Conservation (phyloP, 176 grass and related monocot species). For the Phoenix dactylifera region DNA sequence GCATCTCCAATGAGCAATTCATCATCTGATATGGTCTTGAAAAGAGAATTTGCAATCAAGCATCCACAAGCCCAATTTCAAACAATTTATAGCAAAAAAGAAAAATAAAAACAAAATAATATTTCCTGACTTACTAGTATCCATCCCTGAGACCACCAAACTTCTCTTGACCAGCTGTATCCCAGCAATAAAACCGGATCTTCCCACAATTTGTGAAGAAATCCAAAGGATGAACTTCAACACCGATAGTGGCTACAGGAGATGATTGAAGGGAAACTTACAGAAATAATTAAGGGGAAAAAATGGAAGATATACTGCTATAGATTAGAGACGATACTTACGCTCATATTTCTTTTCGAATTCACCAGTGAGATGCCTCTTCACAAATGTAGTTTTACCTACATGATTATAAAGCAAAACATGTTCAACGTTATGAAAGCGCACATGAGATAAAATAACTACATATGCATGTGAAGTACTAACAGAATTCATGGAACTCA, state of each 20-base stretch:
- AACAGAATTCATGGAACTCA: too few species aligned
- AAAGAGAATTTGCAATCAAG: neutral
- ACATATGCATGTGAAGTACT: too few species aligned
- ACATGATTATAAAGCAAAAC: constrained; percentile 6
- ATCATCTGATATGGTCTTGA: too few species aligned
- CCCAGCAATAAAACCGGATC: constrained; percentile 17
- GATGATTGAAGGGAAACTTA: too few species aligned
- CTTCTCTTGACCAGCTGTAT: constrained; percentile 17
- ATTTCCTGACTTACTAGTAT: constrained; percentile 4
- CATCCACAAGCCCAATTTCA: neutral
- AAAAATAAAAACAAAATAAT: neutral
- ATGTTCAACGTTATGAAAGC: too few species aligned
- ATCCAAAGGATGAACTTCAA: constrained; percentile 11
- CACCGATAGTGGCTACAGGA: constrained; percentile 14
- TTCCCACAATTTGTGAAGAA: constrained; percentile 25
- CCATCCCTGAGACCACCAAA: constrained; percentile 17
- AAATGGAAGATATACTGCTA: too few species aligned
- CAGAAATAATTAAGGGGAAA: too few species aligned
- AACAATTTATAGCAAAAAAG: neutral
- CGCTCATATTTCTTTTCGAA: constrained; percentile 46
- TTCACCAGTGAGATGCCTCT: constrained; percentile 90
- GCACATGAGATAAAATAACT: too few species aligned
- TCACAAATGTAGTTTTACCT: constrained; percentile 93
- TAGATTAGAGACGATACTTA: constrained; percentile 1
- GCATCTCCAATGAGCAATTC: too few species aligned